These are phyloP conservation scores for Citrus sp. DNA, from an alignment of 345 rosid species.

Conservation along the genomic window DNA sequence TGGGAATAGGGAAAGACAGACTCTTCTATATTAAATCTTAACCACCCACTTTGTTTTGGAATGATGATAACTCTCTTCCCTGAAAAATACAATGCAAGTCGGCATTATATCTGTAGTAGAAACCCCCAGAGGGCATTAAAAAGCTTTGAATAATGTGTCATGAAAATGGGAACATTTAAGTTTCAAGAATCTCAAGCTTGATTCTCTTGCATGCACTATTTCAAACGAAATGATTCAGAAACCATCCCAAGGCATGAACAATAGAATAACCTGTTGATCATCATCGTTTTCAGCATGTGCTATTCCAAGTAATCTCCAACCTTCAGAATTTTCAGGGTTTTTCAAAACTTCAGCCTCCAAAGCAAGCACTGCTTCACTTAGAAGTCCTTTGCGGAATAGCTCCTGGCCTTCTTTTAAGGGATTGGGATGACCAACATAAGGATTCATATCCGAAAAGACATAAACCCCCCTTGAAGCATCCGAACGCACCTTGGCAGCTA, in stretches of 20 bases:
- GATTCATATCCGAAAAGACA: slow-evolving; percentile 98
- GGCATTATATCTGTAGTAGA: background rate
- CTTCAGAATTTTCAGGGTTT: slow-evolving; percentile 96
- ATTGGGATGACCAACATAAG: slow-evolving; percentile 95
- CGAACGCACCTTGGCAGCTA: slow-evolving; percentile 51
- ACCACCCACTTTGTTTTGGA: background rate
- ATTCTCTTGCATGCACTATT: background rate
- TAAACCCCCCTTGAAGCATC: slow-evolving; percentile 82
- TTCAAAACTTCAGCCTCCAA: slow-evolving; percentile 98
- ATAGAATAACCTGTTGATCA: slow-evolving; percentile 83
- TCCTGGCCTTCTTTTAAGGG: slow-evolving; percentile 98
- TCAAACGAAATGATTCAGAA: background rate
- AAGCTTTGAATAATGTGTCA: background rate
- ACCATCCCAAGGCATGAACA: background rate
- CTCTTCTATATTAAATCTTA: background rate
- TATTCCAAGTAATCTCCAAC: slow-evolving; percentile 99
- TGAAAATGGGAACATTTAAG: background rate
- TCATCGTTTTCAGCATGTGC: slow-evolving; percentile 99
- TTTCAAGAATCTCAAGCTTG: background rate
- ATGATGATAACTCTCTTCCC: background rate
- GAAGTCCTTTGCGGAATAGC: slow-evolving; percentile 93
- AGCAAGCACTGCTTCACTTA: slow-evolving; percentile 99
- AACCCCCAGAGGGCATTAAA: background rate
- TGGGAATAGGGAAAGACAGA: background rate
- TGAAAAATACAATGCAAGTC: background rate